Evolutionary conservation across 1,284 basidiomycete species (phyloP).

Genomic region (Ganoderma meredithae): DNA sequence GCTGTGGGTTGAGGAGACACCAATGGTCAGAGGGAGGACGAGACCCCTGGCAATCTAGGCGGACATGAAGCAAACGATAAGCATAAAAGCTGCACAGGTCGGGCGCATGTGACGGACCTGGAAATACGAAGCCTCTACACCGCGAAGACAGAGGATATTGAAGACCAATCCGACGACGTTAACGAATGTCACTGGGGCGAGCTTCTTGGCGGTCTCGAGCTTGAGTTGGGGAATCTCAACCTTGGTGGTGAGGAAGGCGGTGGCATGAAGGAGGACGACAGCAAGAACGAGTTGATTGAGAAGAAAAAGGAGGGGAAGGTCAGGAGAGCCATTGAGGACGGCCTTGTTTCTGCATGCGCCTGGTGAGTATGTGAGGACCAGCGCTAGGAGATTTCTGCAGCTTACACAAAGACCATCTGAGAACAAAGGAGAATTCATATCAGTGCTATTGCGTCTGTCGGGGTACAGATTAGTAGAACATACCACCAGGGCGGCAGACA

Average conservation of each 20-base stretch:
- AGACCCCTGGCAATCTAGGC: slow-evolving; percentile 80
- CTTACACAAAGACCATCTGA: slow-evolving; percentile 75
- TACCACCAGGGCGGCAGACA: slow-evolving; percentile 75
- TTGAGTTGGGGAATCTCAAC: slow-evolving; percentile 67
- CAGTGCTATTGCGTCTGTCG: slow-evolving; percentile 1
- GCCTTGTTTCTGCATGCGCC: slow-evolving; percentile 69
- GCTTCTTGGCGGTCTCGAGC: slow-evolving; percentile 58
- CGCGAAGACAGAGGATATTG: slow-evolving; percentile 78
- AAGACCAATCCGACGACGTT: slow-evolving; percentile 79
- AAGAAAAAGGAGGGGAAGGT: slow-evolving; percentile 74
- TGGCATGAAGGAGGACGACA: slow-evolving; percentile 65
- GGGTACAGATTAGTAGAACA: slow-evolving; percentile 37
- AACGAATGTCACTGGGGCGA: slow-evolving; percentile 68
- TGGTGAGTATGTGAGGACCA: neutral
- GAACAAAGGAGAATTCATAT: slow-evolving; percentile 9
- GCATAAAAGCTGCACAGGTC: neutral
- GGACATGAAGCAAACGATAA: neutral
- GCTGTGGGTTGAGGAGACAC: slow-evolving; percentile 62
- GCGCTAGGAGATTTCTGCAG: slow-evolving; percentile 3
- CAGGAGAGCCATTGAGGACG: slow-evolving; percentile 71
- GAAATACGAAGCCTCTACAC: slow-evolving; percentile 81
- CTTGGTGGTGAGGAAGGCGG: slow-evolving; percentile 53
- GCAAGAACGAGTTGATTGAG: slow-evolving; percentile 74
- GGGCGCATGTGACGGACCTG: slow-evolving; percentile 52
- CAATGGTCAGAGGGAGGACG: slow-evolving; percentile 78